Percentiles rank a stretch among this genome's conserved stretches.
These are phyloP conservation scores for Leishmania guyanensis DNA, from an alignment of 208 protist species.

Conservation along the genomic window DNA sequence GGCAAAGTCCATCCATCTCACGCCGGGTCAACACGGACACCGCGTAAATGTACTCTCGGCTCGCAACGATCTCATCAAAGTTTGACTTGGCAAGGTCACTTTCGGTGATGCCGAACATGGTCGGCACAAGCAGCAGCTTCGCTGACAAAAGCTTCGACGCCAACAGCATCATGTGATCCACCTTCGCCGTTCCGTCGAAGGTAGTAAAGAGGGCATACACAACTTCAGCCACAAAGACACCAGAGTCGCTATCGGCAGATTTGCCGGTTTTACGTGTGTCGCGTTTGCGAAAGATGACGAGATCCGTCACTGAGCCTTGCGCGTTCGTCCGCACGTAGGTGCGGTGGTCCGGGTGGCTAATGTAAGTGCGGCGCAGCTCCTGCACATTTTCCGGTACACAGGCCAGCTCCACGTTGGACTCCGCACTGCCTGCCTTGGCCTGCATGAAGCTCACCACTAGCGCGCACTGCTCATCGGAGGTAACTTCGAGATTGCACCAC, in stretches of 20 bases:
- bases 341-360: constrained; percentile 30
- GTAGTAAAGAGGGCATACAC: constrained; percentile 75
- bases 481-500: constrained; percentile 26
- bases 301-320: constrained; percentile 34
- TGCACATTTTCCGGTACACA: constrained; percentile 33
- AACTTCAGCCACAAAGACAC: constrained; percentile 34
- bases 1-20: constrained; percentile 24
- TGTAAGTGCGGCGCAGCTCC: constrained; percentile 39
- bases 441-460: constrained; percentile 43
- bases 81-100: constrained; percentile 78
- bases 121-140: constrained; percentile 66
- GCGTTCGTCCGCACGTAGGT: constrained; percentile 24
- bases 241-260: neutral
- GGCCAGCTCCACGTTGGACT: constrained; percentile 42
- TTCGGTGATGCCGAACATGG: constrained; percentile 79
- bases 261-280: constrained; percentile 15
- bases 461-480: constrained; percentile 24
- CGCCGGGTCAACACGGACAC: constrained; percentile 22
- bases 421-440: constrained; percentile 41
- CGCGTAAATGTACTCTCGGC: constrained; percentile 75
- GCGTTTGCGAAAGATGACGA: constrained; percentile 69
- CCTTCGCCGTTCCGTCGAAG: constrained; percentile 55
- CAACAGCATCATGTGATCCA: constrained; percentile 67
- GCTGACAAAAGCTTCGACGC: constrained; percentile 51
- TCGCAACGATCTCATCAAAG: constrained; percentile 63